Percentiles rank a stretch among this genome's conserved stretches.
These are phyloP conservation scores for Fusarium sarcochroum DNA, from an alignment of 2,329 filamentous ascomycete genomes.

Conservation along the genomic window DNA sequence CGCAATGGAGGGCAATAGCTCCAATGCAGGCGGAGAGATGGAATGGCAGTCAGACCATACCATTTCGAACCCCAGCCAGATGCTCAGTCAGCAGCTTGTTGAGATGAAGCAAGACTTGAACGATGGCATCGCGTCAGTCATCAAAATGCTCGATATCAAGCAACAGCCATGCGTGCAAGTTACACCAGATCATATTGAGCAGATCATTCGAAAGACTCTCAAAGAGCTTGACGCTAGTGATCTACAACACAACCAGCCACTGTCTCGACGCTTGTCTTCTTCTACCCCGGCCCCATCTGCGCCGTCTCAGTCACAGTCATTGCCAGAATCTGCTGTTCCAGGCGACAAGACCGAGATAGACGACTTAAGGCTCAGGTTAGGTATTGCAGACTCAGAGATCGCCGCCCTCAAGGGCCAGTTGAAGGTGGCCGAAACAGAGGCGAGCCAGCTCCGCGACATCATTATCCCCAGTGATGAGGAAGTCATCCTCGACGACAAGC, in stretches of 20 bases:
- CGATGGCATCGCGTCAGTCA: not conserved
- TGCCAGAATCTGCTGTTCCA: not conserved
- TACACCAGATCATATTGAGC: not conserved
- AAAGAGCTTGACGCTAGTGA: not conserved
- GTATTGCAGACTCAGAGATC: not conserved
- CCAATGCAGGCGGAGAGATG: not conserved
- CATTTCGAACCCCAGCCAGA: not conserved
- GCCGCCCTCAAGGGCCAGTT: not conserved
- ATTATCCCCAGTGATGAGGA: not conserved
- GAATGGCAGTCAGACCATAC: not conserved
- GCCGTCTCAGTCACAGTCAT: not conserved
- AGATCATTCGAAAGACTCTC: not conserved
- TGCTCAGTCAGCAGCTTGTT: not conserved
- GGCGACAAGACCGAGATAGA: not conserved
- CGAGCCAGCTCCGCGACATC: not conserved
- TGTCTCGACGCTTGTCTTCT: no score
- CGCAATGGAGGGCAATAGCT: no score
- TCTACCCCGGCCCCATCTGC: no score
- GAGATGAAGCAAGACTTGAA: not conserved
- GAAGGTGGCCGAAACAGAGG: not conserved
- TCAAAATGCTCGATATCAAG: not conserved
- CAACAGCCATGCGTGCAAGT: not conserved
- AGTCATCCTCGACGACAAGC: not conserved
- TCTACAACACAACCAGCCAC: not conserved
- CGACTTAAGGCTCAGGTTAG: not conserved